Percentiles rank a stretch among this genome's conserved stretches.
phyloP scores from a whole-genome alignment of 2,329 filamentous ascomycete species.

The Hymenoscyphus infarciens region DNA sequence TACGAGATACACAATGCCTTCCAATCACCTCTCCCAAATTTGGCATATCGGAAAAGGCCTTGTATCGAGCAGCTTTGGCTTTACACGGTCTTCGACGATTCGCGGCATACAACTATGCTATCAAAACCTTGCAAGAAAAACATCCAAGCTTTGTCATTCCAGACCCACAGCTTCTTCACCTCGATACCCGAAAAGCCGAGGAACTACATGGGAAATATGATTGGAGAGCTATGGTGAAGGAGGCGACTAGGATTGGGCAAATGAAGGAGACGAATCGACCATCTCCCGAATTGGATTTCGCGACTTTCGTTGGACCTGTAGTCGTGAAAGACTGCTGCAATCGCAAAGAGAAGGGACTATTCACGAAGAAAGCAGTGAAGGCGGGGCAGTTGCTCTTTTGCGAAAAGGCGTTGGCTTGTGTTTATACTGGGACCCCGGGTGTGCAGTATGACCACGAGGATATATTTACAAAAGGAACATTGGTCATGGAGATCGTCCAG shows the following conservation, averaged over 20 bases:
- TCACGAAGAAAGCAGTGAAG: slow-evolving; percentile 18
- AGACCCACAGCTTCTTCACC: not conserved
- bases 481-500: not conserved
- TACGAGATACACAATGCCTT: not conserved
- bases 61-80: not conserved
- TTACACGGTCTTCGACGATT: not conserved
- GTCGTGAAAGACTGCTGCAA: not conserved
- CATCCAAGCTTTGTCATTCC: not conserved
- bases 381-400: slow-evolving; percentile 21
- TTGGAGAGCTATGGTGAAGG: not conserved
- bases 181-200: not conserved
- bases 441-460: slow-evolving; percentile 21
- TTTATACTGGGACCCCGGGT: slow-evolving; percentile 9
- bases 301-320: not conserved
- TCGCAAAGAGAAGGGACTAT: slow-evolving; percentile 14
- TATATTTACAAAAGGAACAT: slow-evolving; percentile 5
- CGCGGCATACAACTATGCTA: not conserved
- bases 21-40: not conserved
- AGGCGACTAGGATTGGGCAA: not conserved
- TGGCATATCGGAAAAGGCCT: not conserved
- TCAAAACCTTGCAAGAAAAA: not conserved
- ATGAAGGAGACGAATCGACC: not conserved
- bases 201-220: not conserved
- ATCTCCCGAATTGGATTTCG: not conserved
- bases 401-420: slow-evolving; percentile 23